phyloP scores from a whole-genome alignment of 2,329 filamentous ascomycete genomes.

The Ophiostoma tasmaniense region DNA sequence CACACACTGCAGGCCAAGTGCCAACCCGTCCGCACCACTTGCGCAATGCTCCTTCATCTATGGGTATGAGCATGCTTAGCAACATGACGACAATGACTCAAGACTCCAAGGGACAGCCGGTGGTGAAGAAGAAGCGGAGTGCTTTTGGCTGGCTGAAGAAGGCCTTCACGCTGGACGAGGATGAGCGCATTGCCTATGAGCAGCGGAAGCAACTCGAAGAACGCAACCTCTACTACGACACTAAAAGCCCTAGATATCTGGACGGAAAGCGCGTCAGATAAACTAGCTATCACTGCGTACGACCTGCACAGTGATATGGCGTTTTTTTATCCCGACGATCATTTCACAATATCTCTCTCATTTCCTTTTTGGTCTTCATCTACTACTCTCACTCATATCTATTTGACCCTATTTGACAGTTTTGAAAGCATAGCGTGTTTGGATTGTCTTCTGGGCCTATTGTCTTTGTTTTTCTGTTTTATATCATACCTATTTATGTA shows the following conservation, averaged over 20 bases:
- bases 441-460: not conserved
- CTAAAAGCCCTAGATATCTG: constrained; percentile 44
- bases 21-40: constrained; percentile 31
- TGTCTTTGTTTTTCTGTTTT: not conserved
- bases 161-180: constrained; percentile 56
- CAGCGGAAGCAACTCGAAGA: constrained; percentile 40
- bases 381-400: not conserved
- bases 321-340: not conserved
- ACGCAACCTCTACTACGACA: constrained; percentile 42
- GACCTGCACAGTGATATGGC: not conserved
- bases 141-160: constrained; percentile 62
- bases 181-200: constrained; percentile 53
- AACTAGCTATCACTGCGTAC: not conserved
- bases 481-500: constrained; percentile 7
- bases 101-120: constrained; percentile 31
- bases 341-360: not conserved
- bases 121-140: constrained; percentile 57
- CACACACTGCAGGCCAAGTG: constrained; percentile 42
- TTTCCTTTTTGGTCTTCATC: not conserved
- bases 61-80: constrained; percentile 51
- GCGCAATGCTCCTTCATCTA: constrained; percentile 44
- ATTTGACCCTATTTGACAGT: constrained; percentile 9
- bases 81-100: constrained; percentile 42
- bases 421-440: constrained; percentile 21
- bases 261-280: constrained; percentile 43